phyloP scores from a whole-genome alignment of 345 rosid species.

The Populus davidiana region DNA sequence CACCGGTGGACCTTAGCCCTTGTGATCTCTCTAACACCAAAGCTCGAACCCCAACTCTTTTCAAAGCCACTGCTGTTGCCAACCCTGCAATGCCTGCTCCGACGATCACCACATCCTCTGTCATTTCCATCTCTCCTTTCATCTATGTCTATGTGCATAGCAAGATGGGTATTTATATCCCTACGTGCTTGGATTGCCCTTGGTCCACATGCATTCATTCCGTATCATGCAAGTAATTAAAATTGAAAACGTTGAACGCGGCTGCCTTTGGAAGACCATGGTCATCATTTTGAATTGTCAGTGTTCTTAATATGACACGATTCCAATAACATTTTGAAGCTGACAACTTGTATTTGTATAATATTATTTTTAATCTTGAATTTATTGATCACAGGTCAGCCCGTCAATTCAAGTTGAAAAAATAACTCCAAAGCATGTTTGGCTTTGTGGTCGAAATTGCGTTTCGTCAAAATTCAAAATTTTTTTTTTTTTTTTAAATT shows the following conservation, averaged over 20 bases:
- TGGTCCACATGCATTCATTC: neutral
- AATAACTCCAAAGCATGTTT: too few species aligned
- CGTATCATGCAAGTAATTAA: neutral
- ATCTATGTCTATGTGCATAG: neutral
- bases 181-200: neutral
- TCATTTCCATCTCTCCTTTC: neutral
- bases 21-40: constrained; percentile 29
- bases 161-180: too few species aligned
- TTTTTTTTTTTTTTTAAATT: too few species aligned
- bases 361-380: too few species aligned
- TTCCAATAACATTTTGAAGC: too few species aligned
- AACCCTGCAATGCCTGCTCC: constrained; percentile 44
- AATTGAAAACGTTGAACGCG: neutral
- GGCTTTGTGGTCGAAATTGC: too few species aligned
- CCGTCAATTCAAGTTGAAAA: too few species aligned
- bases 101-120: constrained; percentile 34
- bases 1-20: constrained; percentile 28
- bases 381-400: too few species aligned
- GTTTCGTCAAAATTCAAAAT: too few species aligned
- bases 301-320: too few species aligned
- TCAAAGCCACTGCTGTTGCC: constrained; percentile 33
- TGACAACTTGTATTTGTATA: too few species aligned
- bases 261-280: neutral
- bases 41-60: constrained; percentile 24
- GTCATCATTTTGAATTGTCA: neutral